A percentile compares a stretch with the other conserved stretches of the same genome.
Evolutionary conservation across 441 rosid genomes (phyloP).

Genomic region (Aquilaria agallochum): DNA sequence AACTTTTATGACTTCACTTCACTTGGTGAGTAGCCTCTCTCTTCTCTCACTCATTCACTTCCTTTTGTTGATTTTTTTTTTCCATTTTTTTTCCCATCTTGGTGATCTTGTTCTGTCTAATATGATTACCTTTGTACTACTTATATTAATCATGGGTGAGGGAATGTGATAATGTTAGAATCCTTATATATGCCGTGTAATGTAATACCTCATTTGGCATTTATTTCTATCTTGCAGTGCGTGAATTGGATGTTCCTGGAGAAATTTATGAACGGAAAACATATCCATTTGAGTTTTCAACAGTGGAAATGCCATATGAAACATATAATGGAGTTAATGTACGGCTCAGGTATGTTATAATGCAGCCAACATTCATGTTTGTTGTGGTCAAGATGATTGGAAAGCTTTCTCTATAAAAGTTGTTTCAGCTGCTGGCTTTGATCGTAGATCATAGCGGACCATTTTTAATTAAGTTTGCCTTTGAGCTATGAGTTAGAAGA

Average conservation of each 20-base stretch:
- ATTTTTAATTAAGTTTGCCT: too few relatives aligned
- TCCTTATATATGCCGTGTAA: too few relatives aligned
- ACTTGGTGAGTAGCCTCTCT: constrained; percentile 60
- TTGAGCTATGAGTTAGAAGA: too few relatives aligned
- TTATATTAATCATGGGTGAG: too few relatives aligned
- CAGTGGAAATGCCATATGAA: constrained; percentile 95
- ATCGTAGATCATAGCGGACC: background rate
- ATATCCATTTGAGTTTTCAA: constrained; percentile 90
- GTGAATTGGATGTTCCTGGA: constrained; percentile 96
- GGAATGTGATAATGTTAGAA: too few relatives aligned
- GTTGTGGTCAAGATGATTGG: constrained; percentile 3
- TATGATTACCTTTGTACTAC: too few relatives aligned
- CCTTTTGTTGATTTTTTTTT: too few relatives aligned
- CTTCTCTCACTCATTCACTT: background rate
- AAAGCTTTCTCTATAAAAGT: constrained; percentile 1
- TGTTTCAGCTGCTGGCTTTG: background rate
- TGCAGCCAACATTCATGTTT: constrained; percentile 2
- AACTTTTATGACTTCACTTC: constrained; percentile 97
- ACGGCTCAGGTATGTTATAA: constrained; percentile 67
- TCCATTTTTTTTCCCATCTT: too few relatives aligned
- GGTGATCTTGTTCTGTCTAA: too few relatives aligned
- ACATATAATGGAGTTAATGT: constrained; percentile 93
- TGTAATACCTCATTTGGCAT: too few relatives aligned
- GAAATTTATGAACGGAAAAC: constrained; percentile 88
- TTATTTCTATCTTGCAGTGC: constrained; percentile 46